Conservation (phyloP, 257 asterid genomes). For the Linderniella brevidens region DNA sequence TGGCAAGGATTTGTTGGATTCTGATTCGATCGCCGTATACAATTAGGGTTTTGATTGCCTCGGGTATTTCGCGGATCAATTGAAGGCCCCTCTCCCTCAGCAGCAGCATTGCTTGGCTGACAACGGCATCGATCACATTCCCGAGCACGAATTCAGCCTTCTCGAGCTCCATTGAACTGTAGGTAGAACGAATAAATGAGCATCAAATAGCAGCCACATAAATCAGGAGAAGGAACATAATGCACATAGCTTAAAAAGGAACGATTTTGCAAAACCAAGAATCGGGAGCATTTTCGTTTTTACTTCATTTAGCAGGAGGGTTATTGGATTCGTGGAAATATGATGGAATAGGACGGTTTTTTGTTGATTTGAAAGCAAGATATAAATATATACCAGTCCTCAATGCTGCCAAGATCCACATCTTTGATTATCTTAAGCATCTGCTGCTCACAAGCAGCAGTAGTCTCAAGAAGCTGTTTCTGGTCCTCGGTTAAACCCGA, state of each 20-base stretch:
- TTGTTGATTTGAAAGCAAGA: no score
- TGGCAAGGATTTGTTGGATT: conserved; percentile 67
- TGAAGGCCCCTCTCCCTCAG: conserved; percentile 61
- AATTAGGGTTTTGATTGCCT: conserved; percentile 49
- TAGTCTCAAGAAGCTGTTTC: conserved; percentile 68
- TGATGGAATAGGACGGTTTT: no score
- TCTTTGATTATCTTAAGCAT: conserved; percentile 64
- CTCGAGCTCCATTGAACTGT: conserved; percentile 74
- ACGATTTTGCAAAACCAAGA: no score
- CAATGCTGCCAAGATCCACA: conserved; percentile 51
- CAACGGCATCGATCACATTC: conserved; percentile 74
- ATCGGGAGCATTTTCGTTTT: no score
- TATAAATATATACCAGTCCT: conserved; percentile 19
- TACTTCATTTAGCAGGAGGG: no score
- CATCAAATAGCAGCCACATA: no score
- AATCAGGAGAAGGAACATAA: no score
- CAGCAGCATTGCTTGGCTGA: conserved; percentile 76
- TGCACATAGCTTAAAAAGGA: no score
- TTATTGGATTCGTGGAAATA: no score
- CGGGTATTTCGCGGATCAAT: conserved; percentile 64
- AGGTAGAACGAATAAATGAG: no score
- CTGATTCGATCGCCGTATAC: conserved; percentile 71
- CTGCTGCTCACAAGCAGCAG: conserved; percentile 83
- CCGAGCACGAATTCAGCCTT: conserved; percentile 50
- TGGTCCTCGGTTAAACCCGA: conserved; percentile 57